These are phyloP conservation scores for Blastobotrys petasosporus DNA, from an alignment of 1,139 yeast species.

Conservation along the genomic window DNA sequence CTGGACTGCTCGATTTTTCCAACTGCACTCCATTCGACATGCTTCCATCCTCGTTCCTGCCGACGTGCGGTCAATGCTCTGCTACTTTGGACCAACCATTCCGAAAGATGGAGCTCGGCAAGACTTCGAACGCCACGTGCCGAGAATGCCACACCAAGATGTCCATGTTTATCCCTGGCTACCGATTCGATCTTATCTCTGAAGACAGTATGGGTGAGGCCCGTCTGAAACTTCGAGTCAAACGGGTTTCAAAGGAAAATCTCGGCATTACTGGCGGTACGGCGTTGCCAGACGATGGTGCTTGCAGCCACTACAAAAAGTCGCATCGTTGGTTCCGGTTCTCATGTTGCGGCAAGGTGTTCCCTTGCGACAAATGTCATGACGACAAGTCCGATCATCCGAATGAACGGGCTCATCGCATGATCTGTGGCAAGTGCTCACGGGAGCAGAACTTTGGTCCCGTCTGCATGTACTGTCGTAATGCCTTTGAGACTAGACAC, in stretches of 20 bases:
- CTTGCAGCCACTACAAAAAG: conserved; percentile 38
- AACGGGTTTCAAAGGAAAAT: conserved; percentile 24
- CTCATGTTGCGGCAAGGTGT: conserved; percentile 39
- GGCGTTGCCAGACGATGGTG: conserved; percentile 37
- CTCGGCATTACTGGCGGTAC: conserved; percentile 36
- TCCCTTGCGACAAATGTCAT: conserved; percentile 40
- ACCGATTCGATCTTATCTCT: conserved; percentile 30
- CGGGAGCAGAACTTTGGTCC: conserved; percentile 38
- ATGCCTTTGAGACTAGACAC: conserved; percentile 31
- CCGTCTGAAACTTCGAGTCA: conserved; percentile 19
- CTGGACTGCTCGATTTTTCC: conserved; percentile 36
- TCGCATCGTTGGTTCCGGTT: conserved; percentile 41
- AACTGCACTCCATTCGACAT: conserved; percentile 35
- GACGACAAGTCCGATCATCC: conserved; percentile 35
- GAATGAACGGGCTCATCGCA: conserved; percentile 36
- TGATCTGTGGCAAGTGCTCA: conserved; percentile 41
- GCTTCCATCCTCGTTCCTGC: conserved; percentile 34
- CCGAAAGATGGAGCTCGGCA: conserved; percentile 33
- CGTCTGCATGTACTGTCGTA: conserved; percentile 34
- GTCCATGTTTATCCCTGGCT: conserved; percentile 31
- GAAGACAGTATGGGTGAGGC: conserved; percentile 24
- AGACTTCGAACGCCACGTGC: conserved; percentile 30
- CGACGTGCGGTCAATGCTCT: conserved; percentile 36
- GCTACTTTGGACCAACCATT: conserved; percentile 27
- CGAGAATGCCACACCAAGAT: conserved; percentile 35